A percentile compares a stretch with the other conserved stretches of the same genome.
These are phyloP conservation scores for Aegle marmelos DNA, from an alignment of 345 rosid genomes.

Conservation along the genomic window DNA sequence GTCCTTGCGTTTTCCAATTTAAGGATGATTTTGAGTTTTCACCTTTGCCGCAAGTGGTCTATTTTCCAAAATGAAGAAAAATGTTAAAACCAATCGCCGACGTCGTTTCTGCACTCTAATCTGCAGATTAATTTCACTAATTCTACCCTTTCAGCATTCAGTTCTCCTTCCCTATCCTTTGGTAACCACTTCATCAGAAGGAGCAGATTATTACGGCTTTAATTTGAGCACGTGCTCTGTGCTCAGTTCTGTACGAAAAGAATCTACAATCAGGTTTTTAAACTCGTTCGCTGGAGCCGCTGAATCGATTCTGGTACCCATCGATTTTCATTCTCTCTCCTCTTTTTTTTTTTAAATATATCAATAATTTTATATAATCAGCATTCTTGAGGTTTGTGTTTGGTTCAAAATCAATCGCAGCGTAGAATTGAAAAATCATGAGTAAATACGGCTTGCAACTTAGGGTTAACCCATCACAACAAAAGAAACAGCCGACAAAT, in stretches of 20 bases:
- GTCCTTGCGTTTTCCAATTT: neutral
- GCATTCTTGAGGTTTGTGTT: neutral
- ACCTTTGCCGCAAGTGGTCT: neutral
- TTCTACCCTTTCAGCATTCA: no score
- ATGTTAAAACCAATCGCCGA: neutral
- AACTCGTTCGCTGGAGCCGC: neutral
- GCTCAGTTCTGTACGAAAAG: neutral
- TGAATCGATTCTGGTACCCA: neutral
- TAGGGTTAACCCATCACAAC: slow-evolving; percentile 63
- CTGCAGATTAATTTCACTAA: no score
- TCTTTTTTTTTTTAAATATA: neutral
- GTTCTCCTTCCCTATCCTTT: no score
- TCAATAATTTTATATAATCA: neutral
- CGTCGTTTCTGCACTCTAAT: neutral
- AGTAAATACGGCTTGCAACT: slow-evolving; percentile 86
- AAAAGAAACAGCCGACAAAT: slow-evolving; percentile 46
- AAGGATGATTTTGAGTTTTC: neutral
- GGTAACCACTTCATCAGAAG: no score
- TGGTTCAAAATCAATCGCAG: neutral
- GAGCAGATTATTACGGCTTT: no score
- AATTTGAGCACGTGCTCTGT: no score
- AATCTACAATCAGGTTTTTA: neutral
- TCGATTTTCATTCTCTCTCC: neutral
- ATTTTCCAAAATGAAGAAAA: no score
- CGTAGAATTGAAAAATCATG: slow-evolving; percentile 29